phyloP scores from a whole-genome alignment of 2,329 filamentous ascomycete genomes.

The Hymenoscyphus infarciens region DNA sequence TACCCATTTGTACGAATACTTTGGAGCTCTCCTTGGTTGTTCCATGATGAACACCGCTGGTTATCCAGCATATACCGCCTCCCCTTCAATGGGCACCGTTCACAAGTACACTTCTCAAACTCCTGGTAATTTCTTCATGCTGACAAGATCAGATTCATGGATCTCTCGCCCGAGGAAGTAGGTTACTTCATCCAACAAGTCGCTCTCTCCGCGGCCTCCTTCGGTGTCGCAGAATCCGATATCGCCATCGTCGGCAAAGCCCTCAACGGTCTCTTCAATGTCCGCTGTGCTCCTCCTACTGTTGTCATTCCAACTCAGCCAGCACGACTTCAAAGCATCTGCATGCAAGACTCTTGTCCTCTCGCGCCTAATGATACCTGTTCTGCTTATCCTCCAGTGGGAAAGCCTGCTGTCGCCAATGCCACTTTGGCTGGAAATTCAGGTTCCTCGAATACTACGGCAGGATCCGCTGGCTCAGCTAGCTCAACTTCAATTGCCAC shows the following conservation, averaged over 20 bases:
- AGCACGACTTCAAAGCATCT: conserved; percentile 52
- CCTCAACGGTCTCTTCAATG: conserved; percentile 49
- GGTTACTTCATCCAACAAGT: conserved; percentile 60
- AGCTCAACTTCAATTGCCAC: neutral
- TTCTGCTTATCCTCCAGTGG: conserved; percentile 37
- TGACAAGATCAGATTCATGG: conserved; percentile 47
- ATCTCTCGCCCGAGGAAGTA: conserved; percentile 47
- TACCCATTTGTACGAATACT: conserved; percentile 61
- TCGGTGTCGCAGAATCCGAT: conserved; percentile 55
- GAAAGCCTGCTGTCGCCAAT: conserved; percentile 15
- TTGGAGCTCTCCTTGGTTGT: conserved; percentile 56
- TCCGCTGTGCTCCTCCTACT: conserved; percentile 46
- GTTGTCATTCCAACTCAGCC: conserved; percentile 45
- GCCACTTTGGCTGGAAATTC: neutral
- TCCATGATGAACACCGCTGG: conserved; percentile 38
- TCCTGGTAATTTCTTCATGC: neutral
- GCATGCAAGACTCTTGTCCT: conserved; percentile 49
- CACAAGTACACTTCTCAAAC: conserved; percentile 41
- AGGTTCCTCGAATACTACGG: neutral
- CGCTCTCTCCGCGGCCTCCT: conserved; percentile 51
- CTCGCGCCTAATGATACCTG: conserved; percentile 46
- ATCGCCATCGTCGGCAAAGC: conserved; percentile 46
- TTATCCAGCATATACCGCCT: conserved; percentile 48
- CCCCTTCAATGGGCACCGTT: conserved; percentile 47
- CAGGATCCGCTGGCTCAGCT: neutral